phyloP scores from a whole-genome alignment of 176 grass and related monocot genomes.

The Phoenix roebelenii region DNA sequence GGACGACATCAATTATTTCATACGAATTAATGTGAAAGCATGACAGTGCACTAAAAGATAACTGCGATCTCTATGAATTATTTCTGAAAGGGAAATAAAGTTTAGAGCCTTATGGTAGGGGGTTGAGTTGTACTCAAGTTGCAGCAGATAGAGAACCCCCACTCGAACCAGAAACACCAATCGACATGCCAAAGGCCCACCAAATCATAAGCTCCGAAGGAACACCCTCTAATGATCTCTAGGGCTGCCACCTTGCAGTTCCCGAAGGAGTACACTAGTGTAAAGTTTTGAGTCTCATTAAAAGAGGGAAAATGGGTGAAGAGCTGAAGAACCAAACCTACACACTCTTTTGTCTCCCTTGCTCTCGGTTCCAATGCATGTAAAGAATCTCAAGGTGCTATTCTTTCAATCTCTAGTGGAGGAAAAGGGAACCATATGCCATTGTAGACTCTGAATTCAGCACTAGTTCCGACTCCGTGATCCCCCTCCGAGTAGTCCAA shows the following conservation, averaged over 20 bases:
- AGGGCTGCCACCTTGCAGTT: too few relatives aligned
- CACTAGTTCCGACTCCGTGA: background rate
- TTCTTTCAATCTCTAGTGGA: background rate
- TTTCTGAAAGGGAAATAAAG: slow-evolving; percentile 17
- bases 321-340: background rate
- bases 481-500: background rate
- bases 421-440: too few relatives aligned
- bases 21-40: background rate
- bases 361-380: background rate
- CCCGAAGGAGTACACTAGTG: too few relatives aligned
- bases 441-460: background rate
- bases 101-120: background rate
- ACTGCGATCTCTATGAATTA: background rate
- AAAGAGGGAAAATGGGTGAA: background rate
- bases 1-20: slow-evolving; percentile 7
- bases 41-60: slow-evolving; percentile 14
- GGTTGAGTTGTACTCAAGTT: too few relatives aligned
- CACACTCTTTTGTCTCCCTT: background rate
- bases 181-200: background rate
- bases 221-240: background rate
- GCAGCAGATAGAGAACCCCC: background rate
- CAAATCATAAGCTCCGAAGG: background rate
- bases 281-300: too few relatives aligned
- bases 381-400: background rate
- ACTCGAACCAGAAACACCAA: background rate